Evolutionary conservation across 108 stramenopile genomes (phyloP).

Genomic region (Bacterosira constricta): DNA sequence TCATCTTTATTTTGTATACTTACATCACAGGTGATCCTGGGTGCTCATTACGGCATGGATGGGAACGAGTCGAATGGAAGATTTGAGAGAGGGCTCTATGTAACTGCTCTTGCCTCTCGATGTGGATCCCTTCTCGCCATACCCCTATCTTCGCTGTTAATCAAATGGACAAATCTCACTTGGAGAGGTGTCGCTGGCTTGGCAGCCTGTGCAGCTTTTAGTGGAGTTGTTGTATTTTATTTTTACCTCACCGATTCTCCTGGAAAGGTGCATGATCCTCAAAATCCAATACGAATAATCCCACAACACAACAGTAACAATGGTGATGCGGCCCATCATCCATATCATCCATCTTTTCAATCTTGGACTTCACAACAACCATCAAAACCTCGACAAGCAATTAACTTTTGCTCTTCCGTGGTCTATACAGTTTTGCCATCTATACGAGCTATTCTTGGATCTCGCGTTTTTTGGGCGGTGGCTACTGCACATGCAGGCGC

Average conservation of each 20-base stretch:
- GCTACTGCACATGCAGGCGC: conserved; percentile 81
- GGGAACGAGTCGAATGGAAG: conserved; percentile 33
- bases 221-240: conserved; percentile 57
- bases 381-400: conserved; percentile 7
- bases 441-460: conserved; percentile 53
- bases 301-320: conserved; percentile 11
- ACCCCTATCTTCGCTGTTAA: conserved; percentile 57
- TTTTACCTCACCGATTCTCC: conserved; percentile 70
- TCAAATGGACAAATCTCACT: conserved; percentile 44
- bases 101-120: conserved; percentile 72
- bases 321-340: neutral
- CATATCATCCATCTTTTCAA: conserved; percentile 8
- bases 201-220: conserved; percentile 57
- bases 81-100: conserved; percentile 75
- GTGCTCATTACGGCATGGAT: conserved; percentile 68
- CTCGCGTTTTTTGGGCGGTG: conserved; percentile 80
- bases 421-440: conserved; percentile 59
- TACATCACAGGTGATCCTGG: conserved; percentile 25
- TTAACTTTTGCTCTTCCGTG: conserved; percentile 15
- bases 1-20: neutral
- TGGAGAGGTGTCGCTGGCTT: conserved; percentile 69
- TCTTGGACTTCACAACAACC: neutral
- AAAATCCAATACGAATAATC: conserved; percentile 67
- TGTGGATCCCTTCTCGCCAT: conserved; percentile 75
- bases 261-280: conserved; percentile 63